Evolutionary conservation across 106 monocot species (phyloP).

Genomic region (Chionographis japonica): DNA sequence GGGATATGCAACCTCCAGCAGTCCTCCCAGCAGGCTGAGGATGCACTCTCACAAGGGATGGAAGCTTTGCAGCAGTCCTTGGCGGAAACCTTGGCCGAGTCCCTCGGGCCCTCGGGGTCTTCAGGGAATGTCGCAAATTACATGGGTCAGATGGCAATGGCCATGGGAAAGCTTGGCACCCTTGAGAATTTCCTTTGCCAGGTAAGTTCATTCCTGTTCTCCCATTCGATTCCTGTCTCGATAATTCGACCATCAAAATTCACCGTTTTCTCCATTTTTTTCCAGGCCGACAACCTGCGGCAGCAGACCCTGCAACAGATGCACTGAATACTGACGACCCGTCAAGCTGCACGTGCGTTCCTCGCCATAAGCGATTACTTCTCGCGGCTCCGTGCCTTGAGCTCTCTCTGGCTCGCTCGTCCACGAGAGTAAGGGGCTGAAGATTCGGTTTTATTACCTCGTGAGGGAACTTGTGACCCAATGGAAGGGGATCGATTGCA

Average conservation of each 20-base stretch:
- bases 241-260: no score
- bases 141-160: constrained; percentile 99
- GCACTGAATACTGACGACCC: constrained; percentile 46
- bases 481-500: no score
- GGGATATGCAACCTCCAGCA: constrained; percentile 84
- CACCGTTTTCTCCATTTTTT: background rate
- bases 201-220: constrained; percentile 26
- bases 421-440: constrained; percentile 24
- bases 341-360: constrained; percentile 50
- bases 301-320: constrained; percentile 60
- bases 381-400: constrained; percentile 54
- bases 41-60: constrained; percentile 94
- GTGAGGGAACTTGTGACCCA: no score
- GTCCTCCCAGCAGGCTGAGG: constrained; percentile 91
- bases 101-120: constrained; percentile 70
- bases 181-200: constrained; percentile 87
- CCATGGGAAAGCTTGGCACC: constrained; percentile 95
- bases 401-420: constrained; percentile 44
- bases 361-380: constrained; percentile 54
- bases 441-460: no score
- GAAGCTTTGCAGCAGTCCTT: constrained; percentile 85
- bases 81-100: constrained; percentile 82
- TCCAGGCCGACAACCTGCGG: constrained; percentile 53
- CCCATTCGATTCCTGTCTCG: background rate
- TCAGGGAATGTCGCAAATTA: constrained; percentile 92